Conservation (phyloP, 2,329 filamentous ascomycete species). For the Colletotrichum orbiculare region DNA sequence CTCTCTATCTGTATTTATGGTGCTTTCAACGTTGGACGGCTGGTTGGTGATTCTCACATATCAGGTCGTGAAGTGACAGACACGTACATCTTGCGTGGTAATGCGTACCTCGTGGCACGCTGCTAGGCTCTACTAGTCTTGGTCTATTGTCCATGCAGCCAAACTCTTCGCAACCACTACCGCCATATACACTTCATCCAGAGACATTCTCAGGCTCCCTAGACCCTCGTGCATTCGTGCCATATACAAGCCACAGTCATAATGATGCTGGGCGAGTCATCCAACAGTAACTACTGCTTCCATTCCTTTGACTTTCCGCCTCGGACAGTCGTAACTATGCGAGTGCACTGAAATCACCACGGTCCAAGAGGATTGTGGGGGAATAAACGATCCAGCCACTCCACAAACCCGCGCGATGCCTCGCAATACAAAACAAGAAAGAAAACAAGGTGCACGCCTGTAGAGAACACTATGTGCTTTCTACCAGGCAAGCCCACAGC, state of each 20-base stretch:
- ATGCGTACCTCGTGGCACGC: too few species aligned
- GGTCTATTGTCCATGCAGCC: too few species aligned
- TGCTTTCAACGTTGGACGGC: background rate
- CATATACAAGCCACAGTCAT: constrained; percentile 23
- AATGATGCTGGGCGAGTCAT: constrained; percentile 23
- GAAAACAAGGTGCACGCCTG: constrained; percentile 16
- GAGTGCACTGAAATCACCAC: background rate
- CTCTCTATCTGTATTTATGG: constrained; percentile 6
- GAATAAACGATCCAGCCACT: constrained; percentile 18
- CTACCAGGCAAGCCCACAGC: constrained; percentile 26
- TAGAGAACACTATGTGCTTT: constrained; percentile 3
- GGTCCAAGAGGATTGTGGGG: constrained; percentile 21
- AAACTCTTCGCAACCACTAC: too few species aligned
- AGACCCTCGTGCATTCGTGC: too few species aligned
- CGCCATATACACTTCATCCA: too few species aligned
- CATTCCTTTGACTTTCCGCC: constrained; percentile 1
- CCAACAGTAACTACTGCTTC: constrained; percentile 29
- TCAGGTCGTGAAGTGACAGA: too few species aligned
- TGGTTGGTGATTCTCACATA: too few species aligned
- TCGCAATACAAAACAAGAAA: constrained; percentile 27
- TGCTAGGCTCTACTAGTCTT: too few species aligned
- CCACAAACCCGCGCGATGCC: constrained; percentile 8
- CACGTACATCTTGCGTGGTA: too few species aligned
- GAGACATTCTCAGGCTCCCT: too few species aligned
- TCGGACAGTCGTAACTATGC: constrained; percentile 6